Conservation (phyloP, 2,329 filamentous ascomycete species). For the Kalaharituber pfeilii region DNA sequence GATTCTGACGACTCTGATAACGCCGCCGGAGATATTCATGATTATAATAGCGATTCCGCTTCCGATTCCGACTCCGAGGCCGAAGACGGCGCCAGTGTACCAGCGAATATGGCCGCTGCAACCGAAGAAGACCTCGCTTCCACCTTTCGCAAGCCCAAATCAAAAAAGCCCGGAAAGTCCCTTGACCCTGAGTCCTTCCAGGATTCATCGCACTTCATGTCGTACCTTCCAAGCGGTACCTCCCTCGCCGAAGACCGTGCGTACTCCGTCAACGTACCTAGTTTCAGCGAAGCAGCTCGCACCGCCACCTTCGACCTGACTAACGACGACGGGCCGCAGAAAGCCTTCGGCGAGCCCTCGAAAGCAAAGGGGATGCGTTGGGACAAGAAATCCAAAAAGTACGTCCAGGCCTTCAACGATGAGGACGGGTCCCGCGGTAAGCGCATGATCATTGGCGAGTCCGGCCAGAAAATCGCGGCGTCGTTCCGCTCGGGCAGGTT, state of each 20-base stretch:
- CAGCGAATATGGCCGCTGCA: conserved; percentile 40
- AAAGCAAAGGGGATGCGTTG: conserved; percentile 53
- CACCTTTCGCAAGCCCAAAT: conserved; percentile 35
- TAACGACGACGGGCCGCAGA: conserved; percentile 67
- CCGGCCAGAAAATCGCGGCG: conserved; percentile 87
- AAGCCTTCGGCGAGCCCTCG: conserved; percentile 54
- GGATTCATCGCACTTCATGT: conserved; percentile 89
- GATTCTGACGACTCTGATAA: conserved; percentile 27
- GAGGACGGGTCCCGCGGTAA: conserved; percentile 71
- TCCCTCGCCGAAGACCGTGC: conserved; percentile 78
- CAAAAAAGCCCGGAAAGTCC: conserved; percentile 36
- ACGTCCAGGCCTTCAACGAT: conserved; percentile 80
- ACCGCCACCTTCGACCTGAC: conserved; percentile 79
- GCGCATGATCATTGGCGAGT: conserved; percentile 70
- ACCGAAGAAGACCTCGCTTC: conserved; percentile 48
- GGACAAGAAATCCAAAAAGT: conserved; percentile 95
- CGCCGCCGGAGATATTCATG: conserved; percentile 25
- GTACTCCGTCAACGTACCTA: conserved; percentile 66
- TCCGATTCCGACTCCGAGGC: conserved; percentile 22
- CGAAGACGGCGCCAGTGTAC: conserved; percentile 27
- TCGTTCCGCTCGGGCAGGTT: conserved; percentile 86
- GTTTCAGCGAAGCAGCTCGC: conserved; percentile 77
- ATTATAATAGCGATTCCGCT: conserved; percentile 26
- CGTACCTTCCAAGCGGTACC: conserved; percentile 66
- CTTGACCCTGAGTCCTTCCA: conserved; percentile 44